Conservation (phyloP, 1,139 yeast species). For the Meyerozyma guilliermondii region DNA sequence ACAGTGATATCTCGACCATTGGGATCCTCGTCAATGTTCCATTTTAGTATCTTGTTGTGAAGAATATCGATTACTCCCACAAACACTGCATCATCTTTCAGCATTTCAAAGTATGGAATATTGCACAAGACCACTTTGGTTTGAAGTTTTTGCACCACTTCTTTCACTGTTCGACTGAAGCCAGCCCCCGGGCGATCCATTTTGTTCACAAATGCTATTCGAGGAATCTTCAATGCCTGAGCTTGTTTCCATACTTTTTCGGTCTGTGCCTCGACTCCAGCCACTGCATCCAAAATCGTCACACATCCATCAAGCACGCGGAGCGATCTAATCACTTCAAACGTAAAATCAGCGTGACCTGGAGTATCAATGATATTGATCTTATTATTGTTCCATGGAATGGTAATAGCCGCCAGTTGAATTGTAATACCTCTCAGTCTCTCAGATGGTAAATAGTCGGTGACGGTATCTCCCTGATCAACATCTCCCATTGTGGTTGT, state of each 20-base stretch:
- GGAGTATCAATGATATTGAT: slow-evolving; percentile 94
- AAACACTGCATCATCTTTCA: slow-evolving; percentile 44
- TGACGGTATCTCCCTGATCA: slow-evolving; percentile 94
- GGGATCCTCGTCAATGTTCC: slow-evolving; percentile 46
- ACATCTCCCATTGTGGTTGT: slow-evolving; percentile 85
- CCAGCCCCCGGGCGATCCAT: slow-evolving; percentile 98
- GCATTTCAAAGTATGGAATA: slow-evolving; percentile 60
- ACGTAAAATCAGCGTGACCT: slow-evolving; percentile 96
- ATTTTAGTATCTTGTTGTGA: slow-evolving; percentile 56
- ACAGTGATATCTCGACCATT: slow-evolving; percentile 58
- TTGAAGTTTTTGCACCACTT: slow-evolving; percentile 70
- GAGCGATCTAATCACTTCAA: slow-evolving; percentile 86
- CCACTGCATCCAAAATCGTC: slow-evolving; percentile 89
- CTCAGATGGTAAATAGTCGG: slow-evolving; percentile 88
- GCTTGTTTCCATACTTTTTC: slow-evolving; percentile 97
- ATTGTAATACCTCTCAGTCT: slow-evolving; percentile 92
- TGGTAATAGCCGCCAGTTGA: slow-evolving; percentile 92
- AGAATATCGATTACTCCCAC: slow-evolving; percentile 82
- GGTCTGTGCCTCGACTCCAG: slow-evolving; percentile 98
- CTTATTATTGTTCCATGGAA: slow-evolving; percentile 75
- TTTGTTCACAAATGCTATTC: slow-evolving; percentile 77
- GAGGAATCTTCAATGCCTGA: slow-evolving; percentile 59
- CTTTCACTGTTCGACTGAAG: slow-evolving; percentile 82
- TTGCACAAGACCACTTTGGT: slow-evolving; percentile 73
- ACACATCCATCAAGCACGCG: slow-evolving; percentile 93